A percentile compares a stretch with the other conserved stretches of the same genome.
Conservation (phyloP, 176 grass and related monocot species). For the Avena sativa region DNA sequence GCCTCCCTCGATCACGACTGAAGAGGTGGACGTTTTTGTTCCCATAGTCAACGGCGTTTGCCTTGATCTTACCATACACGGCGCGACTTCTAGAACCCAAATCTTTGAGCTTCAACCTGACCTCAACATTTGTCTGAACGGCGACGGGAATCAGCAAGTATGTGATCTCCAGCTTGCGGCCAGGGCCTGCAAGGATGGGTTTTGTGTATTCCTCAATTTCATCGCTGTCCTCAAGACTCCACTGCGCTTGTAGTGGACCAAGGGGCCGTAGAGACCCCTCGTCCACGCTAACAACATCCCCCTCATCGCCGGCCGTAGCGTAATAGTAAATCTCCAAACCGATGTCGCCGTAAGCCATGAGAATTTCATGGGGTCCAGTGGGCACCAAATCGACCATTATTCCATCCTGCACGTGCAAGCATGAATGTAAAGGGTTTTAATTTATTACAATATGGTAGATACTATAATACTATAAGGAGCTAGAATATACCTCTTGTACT, state of each 20-base stretch:
- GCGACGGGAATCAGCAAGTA: conserved; percentile 8
- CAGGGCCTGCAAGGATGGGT: not conserved
- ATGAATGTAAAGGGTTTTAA: conserved; percentile 26
- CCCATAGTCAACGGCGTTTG: not conserved
- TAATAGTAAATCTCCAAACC: conserved; percentile 5
- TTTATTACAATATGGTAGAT: conserved; percentile 39
- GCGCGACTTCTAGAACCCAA: not conserved
- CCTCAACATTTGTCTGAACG: not conserved
- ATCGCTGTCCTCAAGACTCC: not conserved
- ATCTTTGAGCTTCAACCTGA: conserved; percentile 13
- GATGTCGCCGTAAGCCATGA: not conserved
- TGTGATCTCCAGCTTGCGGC: conserved; percentile 27
- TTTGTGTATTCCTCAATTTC: conserved; percentile 18
- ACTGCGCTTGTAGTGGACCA: not conserved
- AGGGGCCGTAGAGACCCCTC: not conserved
- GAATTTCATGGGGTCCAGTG: not conserved
- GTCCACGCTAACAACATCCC: not conserved
- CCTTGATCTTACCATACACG: conserved; percentile 23
- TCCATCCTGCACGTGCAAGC: conserved; percentile 18
- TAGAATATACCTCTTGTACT: conserved; percentile 34
- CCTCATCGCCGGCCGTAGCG: not conserved
- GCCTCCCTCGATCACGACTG: not conserved
- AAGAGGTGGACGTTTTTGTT: conserved; percentile 6
- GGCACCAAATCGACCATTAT: conserved; percentile 25
- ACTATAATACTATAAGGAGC: conserved; percentile 3